Conservation (phyloP, 1,284 basidiomycete genomes). For the Fomitopsis pinicola region DNA sequence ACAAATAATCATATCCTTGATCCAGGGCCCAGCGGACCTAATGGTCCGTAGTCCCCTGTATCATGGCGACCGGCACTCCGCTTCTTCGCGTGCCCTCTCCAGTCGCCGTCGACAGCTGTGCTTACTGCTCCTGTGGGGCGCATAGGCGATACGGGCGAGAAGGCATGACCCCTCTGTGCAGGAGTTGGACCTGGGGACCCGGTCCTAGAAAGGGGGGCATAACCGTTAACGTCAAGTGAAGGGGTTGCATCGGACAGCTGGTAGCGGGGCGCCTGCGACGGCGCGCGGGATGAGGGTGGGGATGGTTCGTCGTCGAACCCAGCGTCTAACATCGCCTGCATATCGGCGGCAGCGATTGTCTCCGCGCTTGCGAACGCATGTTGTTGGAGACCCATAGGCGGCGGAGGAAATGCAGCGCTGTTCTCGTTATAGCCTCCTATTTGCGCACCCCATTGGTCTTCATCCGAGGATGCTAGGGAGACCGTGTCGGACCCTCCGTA, state of each 20-base stretch:
- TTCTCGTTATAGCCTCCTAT: conserved; percentile 89
- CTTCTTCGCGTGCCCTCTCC: conserved; percentile 40
- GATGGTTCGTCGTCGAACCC: conserved; percentile 75
- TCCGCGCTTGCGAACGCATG: conserved; percentile 48
- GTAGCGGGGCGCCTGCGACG: conserved; percentile 44
- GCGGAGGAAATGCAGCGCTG: conserved; percentile 72
- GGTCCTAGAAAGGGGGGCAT: conserved; percentile 51
- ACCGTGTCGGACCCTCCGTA: conserved; percentile 72
- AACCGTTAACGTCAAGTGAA: conserved; percentile 40
- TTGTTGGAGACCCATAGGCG: conserved; percentile 67
- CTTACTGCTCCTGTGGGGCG: conserved; percentile 29
- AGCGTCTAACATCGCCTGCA: conserved; percentile 85
- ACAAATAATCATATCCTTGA: conserved; percentile 20
- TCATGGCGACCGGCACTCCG: conserved; percentile 40
- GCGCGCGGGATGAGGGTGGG: conserved; percentile 26
- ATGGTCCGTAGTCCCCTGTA: conserved; percentile 61
- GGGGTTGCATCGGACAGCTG: conserved; percentile 55
- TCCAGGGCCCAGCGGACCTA: conserved; percentile 72
- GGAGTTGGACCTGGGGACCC: conserved; percentile 36
- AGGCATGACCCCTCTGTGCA: conserved; percentile 6
- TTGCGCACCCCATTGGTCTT: conserved; percentile 89
- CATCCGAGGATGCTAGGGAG: conserved; percentile 83
- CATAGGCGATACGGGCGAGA: conserved; percentile 46
- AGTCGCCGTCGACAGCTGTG: conserved; percentile 33
- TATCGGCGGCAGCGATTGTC: conserved; percentile 68